These are phyloP conservation scores for Pythium aphanidermatum DNA, from an alignment of 352 stramenopile genomes.

Conservation along the genomic window DNA sequence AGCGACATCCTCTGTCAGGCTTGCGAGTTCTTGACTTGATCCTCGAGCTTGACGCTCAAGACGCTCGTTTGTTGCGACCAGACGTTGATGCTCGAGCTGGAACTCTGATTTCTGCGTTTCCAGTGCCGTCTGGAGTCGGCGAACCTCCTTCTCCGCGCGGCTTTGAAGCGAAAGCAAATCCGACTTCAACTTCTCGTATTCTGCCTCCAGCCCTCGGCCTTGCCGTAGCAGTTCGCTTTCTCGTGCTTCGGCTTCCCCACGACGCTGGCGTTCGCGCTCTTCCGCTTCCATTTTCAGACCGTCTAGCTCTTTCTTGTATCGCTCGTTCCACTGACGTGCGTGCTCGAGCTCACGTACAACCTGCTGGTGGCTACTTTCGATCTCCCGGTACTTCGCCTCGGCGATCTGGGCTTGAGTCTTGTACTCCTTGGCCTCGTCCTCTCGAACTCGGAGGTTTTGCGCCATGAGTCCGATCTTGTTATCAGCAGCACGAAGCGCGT, in stretches of 20 bases:
- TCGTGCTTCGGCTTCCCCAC: conserved; percentile 12
- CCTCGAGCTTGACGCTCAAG: conserved; percentile 15
- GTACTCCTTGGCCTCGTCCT: no score
- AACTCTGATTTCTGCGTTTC: conserved; percentile 24
- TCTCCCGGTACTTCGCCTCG: conserved; percentile 3
- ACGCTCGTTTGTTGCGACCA: conserved; percentile 18
- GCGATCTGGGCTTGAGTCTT: no score
- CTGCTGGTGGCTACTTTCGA: no score
- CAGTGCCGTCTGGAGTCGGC: conserved; percentile 32
- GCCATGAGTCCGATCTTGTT: no score
- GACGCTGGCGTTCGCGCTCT: conserved; percentile 13
- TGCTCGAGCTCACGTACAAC: conserved; percentile 1
- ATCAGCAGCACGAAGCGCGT: no score
- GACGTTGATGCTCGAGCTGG: conserved; percentile 16
- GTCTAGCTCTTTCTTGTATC: conserved; percentile 21
- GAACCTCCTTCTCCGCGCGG: conserved; percentile 36
- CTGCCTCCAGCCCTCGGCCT: conserved; percentile 22
- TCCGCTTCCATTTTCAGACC: conserved; percentile 10
- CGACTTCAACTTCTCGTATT: conserved; percentile 33
- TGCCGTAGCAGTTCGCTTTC: conserved; percentile 18
- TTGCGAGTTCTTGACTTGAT: conserved; percentile 1
- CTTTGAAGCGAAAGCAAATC: conserved; percentile 34
- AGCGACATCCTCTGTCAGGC: conserved; percentile 2
- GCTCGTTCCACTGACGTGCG: conserved; percentile 14
- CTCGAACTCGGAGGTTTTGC: no score